A percentile compares a stretch with the other conserved stretches of the same genome.
phyloP scores from a whole-genome alignment of 495 filamentous ascomycete genomes.

The Aspergillus cristatus region DNA sequence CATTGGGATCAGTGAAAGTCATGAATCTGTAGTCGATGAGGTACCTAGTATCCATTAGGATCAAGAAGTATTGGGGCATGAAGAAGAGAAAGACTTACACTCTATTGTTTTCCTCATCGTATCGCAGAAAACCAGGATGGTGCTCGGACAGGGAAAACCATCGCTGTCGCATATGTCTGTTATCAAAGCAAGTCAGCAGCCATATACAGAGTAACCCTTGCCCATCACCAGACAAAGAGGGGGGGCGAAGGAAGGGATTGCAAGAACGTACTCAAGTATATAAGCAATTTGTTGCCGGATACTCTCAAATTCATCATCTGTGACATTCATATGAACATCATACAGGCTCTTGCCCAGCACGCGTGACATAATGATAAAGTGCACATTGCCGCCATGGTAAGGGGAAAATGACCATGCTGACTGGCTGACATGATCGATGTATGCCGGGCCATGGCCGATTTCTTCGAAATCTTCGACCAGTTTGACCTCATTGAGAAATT shows the following conservation, averaged over 20 bases:
- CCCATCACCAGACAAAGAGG: too few relatives aligned
- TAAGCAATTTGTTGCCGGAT: background rate
- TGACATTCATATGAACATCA: background rate
- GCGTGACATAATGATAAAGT: background rate
- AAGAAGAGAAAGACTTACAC: background rate
- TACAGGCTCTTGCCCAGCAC: background rate
- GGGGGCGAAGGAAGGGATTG: too few relatives aligned
- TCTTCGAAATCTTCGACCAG: background rate
- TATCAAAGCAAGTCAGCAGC: background rate
- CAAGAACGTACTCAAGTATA: background rate
- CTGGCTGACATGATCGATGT: background rate
- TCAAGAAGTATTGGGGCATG: too few relatives aligned
- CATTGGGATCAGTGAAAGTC: too few relatives aligned
- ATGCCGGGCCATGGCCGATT: background rate
- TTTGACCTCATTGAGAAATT: background rate
- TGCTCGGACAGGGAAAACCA: background rate
- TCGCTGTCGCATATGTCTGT: background rate
- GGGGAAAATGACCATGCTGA: background rate
- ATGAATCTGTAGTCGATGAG: too few relatives aligned
- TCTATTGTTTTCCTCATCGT: background rate
- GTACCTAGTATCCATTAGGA: too few relatives aligned
- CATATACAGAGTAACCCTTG: background rate
- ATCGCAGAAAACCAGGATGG: background rate
- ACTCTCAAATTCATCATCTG: background rate
- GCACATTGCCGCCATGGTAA: background rate